Base-by-base conservation (phyloP, 495 filamentous ascomycete species). In the Aspergillus biplanus region DNA sequence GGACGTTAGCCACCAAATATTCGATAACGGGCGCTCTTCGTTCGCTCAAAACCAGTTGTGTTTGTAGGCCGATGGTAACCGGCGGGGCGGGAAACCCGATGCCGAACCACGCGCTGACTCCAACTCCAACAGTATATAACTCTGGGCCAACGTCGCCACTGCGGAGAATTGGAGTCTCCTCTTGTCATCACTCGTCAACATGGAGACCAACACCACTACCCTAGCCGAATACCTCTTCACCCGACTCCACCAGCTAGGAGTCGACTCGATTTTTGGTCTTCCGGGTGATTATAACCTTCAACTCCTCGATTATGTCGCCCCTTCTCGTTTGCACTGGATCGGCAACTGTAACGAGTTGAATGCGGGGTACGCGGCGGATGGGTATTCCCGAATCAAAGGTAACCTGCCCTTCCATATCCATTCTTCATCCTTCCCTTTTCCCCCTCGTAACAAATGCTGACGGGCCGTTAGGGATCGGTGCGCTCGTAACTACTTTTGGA, bases 331-430 rank as follows among this genome's bases (percentile, higher is more conserved):
- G 18, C 79, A 82, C 56, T 93, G 90, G 90, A 85, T 92, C 35
- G 90, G 90, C 35, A 92, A 88, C 71, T 83, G 82, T 62, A 92
- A 93, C 66, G 90, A 92, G 69, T 81, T 93, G 39, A 93, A 93
- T 71, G 89, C 90, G 32, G 89, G 86, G 31, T 94, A 93, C 68
- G 90, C 91, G 15, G 87, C 90, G 21, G 91, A 94, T 75, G 91
- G 89, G 8, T 93, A 93, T 70, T 89, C 91, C 33, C 80, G 90
- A 32, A 77, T 90, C 58, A 88, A 87, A 61, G 89, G 90, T 35
- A 84, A 91, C 33, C 21, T 27, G 21, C 21, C 21, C 21, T 27
- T 27, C 21, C 21, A 27, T 27, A 27, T 27, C 2, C 21, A 1
- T 27, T 27, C 21, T 27, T 27, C 21, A 27, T 2, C 21, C 2